Conservation (phyloP, 306 rosid species). For the Trifolium repens region DNA sequence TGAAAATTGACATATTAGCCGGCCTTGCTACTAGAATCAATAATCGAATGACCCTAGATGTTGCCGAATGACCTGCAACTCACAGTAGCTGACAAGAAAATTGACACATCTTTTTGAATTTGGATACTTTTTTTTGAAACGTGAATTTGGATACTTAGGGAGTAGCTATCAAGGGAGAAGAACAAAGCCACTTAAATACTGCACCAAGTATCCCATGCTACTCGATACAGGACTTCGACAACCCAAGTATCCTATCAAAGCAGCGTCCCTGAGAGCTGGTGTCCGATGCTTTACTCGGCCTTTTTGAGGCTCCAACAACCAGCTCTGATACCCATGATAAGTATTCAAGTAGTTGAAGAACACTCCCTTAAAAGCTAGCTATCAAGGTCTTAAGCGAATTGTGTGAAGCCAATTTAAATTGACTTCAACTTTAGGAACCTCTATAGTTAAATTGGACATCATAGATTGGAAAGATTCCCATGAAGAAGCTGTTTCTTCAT, state of each 20-base stretch:
- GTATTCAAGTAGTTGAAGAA: background rate
- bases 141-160: background rate
- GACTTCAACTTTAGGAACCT: slow-evolving; percentile 48
- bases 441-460: slow-evolving; percentile 37
- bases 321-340: background rate
- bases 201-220: background rate
- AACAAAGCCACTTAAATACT: background rate
- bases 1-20: too few species aligned
- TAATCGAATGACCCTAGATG: slow-evolving; percentile 32
- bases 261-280: background rate
- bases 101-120: background rate
- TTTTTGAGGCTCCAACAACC: background rate
- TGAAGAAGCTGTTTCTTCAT: slow-evolving; percentile 58
- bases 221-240: background rate
- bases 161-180: background rate
- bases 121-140: background rate
- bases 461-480: slow-evolving; percentile 47
- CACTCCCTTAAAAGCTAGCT: background rate
- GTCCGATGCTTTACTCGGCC: background rate
- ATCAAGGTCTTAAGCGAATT: slow-evolving; percentile 18
- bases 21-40: slow-evolving; percentile 22
- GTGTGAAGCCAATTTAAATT: slow-evolving; percentile 68
- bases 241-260: background rate
- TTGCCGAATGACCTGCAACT: slow-evolving; percentile 33
- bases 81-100: background rate